phyloP scores from a whole-genome alignment of 164 flowering plant species.

The Stephania yunnanensis region DNA sequence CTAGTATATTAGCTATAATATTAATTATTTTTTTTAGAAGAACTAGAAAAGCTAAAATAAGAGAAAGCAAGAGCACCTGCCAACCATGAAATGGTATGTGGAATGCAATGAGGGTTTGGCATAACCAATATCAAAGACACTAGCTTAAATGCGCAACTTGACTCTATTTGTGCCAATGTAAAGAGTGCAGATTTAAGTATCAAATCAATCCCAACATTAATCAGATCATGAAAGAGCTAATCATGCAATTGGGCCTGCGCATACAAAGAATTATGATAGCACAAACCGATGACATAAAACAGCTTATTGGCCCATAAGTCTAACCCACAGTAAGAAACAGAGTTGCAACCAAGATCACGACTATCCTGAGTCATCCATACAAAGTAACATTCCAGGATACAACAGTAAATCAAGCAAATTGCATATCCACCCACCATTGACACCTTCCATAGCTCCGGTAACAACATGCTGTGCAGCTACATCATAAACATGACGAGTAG shows the following conservation, averaged over 20 bases:
- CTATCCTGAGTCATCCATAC: neutral
- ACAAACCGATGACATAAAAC: neutral
- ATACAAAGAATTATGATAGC: neutral
- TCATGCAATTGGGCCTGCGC: neutral
- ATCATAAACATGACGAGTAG: constrained; percentile 95
- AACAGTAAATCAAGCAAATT: neutral
- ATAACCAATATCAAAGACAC: no score
- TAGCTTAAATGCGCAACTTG: neutral
- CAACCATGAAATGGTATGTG: neutral
- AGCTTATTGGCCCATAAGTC: neutral
- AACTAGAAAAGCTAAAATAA: neutral
- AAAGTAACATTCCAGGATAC: neutral
- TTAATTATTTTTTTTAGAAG: no score
- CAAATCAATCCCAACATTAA: neutral
- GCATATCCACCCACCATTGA: constrained; percentile 54
- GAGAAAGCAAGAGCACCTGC: neutral
- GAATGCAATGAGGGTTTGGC: neutral
- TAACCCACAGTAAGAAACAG: neutral
- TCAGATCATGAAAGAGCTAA: neutral
- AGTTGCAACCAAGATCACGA: neutral
- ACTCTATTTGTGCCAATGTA: neutral
- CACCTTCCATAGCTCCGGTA: constrained; percentile 89
- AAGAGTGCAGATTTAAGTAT: no score
- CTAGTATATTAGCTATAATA: neutral
- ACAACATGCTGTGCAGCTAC: constrained; percentile 90